Conservation (phyloP, 371 early-diverging fungal genomes). For the Mucor velutinosus region DNA sequence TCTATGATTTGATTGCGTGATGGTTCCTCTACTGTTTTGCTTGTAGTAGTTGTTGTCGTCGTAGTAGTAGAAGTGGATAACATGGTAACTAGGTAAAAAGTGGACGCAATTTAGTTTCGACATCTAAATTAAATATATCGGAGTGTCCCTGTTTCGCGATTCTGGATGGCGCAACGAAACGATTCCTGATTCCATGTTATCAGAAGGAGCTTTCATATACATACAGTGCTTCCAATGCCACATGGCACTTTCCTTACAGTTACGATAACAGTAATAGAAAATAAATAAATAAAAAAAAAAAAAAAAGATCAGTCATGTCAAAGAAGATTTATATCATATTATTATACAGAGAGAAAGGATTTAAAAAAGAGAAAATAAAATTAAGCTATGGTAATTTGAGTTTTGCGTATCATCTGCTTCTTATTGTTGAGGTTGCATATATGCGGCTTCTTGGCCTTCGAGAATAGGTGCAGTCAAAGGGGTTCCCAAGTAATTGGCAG, state of each 20-base stretch:
- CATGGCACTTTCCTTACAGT: background rate
- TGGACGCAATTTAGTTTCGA: background rate
- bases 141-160: background rate
- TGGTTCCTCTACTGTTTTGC: background rate
- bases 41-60: background rate
- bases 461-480: constrained; percentile 24
- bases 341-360: background rate
- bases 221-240: no score
- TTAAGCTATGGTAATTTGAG: background rate
- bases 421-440: constrained; percentile 27
- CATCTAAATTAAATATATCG: background rate
- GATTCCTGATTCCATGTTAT: background rate
- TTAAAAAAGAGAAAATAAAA: background rate
- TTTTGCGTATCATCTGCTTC: background rate
- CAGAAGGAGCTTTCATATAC: no score
- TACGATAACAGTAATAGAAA: background rate
- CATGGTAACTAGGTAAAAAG: background rate
- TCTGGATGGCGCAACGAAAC: background rate
- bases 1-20: background rate
- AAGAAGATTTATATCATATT: background rate
- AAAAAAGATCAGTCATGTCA: background rate
- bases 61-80: background rate
- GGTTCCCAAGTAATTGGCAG: background rate
- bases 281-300: no score
- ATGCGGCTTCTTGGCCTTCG: constrained; percentile 35